phyloP scores from a whole-genome alignment of 1,284 basidiomycete genomes.

The Fomitopsis schrenkii region DNA sequence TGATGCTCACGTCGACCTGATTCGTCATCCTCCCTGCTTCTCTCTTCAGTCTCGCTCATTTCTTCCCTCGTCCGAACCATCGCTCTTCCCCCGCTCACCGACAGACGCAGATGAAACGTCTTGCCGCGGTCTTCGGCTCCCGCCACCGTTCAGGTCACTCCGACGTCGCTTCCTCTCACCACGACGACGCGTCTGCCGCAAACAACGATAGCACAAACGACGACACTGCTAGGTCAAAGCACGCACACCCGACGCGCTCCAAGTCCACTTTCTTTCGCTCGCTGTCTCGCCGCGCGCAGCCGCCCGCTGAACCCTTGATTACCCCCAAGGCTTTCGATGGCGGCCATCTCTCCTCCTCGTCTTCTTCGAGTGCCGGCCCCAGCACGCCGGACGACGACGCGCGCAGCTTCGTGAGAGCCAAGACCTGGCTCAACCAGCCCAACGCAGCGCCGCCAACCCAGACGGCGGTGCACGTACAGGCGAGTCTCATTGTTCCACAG shows the following conservation, averaged over 20 bases:
- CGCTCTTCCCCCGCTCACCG: slow-evolving; percentile 11
- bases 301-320: slow-evolving; percentile 16
- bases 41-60: slow-evolving; percentile 11
- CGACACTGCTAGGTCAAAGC: slow-evolving; percentile 6
- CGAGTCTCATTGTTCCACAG: not conserved
- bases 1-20: not conserved
- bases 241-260: slow-evolving; percentile 15
- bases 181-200: slow-evolving; percentile 14
- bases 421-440: slow-evolving; percentile 4
- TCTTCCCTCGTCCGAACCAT: slow-evolving; percentile 4
- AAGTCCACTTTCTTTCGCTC: slow-evolving; percentile 28
- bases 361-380: slow-evolving; percentile 53
- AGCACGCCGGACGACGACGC: slow-evolving; percentile 61
- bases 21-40: slow-evolving; percentile 6
- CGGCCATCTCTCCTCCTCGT: slow-evolving; percentile 43
- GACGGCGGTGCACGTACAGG: slow-evolving; percentile 7
- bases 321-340: slow-evolving; percentile 12
- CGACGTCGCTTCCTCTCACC: slow-evolving; percentile 24
- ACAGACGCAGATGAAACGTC: slow-evolving; percentile 42
- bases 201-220: slow-evolving; percentile 4
- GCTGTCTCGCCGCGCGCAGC: slow-evolving; percentile 24
- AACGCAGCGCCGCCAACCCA: slow-evolving; percentile 8
- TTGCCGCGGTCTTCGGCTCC: slow-evolving; percentile 49
- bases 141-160: slow-evolving; percentile 47
- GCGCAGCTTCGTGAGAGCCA: slow-evolving; percentile 29